These are phyloP conservation scores for Hirsutella rhossiliensis DNA, from an alignment of 2,329 filamentous ascomycete species.

Conservation along the genomic window DNA sequence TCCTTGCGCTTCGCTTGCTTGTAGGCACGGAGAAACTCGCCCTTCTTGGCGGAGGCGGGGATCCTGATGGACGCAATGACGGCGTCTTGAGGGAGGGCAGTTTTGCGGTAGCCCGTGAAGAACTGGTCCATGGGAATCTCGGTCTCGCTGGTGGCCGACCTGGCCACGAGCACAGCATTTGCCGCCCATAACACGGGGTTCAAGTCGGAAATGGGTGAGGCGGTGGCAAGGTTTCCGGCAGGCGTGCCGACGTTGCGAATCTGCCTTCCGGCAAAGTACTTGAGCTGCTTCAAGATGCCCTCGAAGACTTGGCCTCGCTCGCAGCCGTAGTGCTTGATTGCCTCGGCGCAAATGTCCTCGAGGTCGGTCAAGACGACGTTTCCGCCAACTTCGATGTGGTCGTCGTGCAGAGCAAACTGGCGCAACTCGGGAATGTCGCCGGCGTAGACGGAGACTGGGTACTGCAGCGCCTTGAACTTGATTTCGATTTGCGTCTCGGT, in stretches of 20 bases:
- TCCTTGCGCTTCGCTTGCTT: slow-evolving; percentile 97
- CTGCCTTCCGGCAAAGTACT: slow-evolving; percentile 88
- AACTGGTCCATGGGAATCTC: slow-evolving; percentile 89
- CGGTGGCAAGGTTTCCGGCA: slow-evolving; percentile 86
- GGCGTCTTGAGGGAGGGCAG: slow-evolving; percentile 68
- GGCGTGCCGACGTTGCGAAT: slow-evolving; percentile 97
- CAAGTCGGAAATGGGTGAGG: slow-evolving; percentile 90
- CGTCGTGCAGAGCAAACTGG: slow-evolving; percentile 66
- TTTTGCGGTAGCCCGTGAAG: slow-evolving; percentile 83
- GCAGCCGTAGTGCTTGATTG: slow-evolving; percentile 65
- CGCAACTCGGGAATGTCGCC: slow-evolving; percentile 86
- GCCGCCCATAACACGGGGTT: slow-evolving; percentile 90
- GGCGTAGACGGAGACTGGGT: slow-evolving; percentile 80
- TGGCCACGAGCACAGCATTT: slow-evolving; percentile 70
- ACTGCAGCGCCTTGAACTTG: slow-evolving; percentile 92
- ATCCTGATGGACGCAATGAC: slow-evolving; percentile 83
- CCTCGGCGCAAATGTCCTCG: slow-evolving; percentile 71
- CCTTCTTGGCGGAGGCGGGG: slow-evolving; percentile 59
- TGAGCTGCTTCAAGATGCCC: slow-evolving; percentile 88
- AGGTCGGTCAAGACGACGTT: slow-evolving; percentile 89
- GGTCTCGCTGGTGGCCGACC: slow-evolving; percentile 57
- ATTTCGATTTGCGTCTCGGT: slow-evolving; percentile 97
- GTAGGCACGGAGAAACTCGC: slow-evolving; percentile 80
- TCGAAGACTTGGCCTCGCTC: slow-evolving; percentile 65
- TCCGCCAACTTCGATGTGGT: slow-evolving; percentile 81